A percentile compares a stretch with the other conserved stretches of the same genome.
Conservation (phyloP, 2,329 filamentous ascomycete species). For the Bretziella fagacearum region DNA sequence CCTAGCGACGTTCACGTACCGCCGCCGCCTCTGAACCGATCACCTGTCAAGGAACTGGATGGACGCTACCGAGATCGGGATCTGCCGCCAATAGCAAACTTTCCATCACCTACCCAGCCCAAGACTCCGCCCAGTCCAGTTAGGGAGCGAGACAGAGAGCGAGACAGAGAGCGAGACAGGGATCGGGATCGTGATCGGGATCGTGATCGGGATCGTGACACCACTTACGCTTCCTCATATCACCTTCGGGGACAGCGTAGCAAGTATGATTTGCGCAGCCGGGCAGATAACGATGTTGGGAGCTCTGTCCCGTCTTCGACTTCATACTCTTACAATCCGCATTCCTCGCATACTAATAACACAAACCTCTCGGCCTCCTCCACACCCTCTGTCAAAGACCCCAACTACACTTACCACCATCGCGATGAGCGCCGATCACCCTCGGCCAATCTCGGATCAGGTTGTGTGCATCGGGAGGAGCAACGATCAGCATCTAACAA, state of each 20-base stretch:
- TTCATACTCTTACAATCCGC: slow-evolving; percentile 5
- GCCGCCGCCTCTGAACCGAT: neutral
- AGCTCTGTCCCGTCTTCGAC: neutral
- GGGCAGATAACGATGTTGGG: slow-evolving; percentile 4
- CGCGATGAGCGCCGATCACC: slow-evolving; percentile 9
- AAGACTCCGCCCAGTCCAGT: slow-evolving; percentile 5
- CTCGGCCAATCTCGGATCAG: slow-evolving; percentile 2
- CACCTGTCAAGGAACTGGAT: slow-evolving; percentile 4
- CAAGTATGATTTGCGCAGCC: slow-evolving; percentile 6
- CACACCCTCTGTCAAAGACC: slow-evolving; percentile 2
- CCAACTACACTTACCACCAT: slow-evolving; percentile 3
- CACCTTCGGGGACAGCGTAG: slow-evolving; percentile 6
- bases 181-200: too few relatives aligned
- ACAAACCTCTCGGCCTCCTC: neutral
- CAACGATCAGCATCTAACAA: slow-evolving; percentile 11
- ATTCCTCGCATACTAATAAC: slow-evolving; percentile 8
- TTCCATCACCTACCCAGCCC: slow-evolving; percentile 4
- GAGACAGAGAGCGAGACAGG: too few relatives aligned
- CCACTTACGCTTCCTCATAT: slow-evolving; percentile 1
- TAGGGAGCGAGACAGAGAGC: slow-evolving; percentile 6
- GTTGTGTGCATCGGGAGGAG: slow-evolving; percentile 8
- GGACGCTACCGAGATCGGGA: slow-evolving; percentile 5
- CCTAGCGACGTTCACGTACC: neutral
- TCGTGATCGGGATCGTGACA: slow-evolving; percentile 6
- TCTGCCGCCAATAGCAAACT: slow-evolving; percentile 5